Evolutionary conservation across 495 filamentous ascomycete species (phyloP), one percentile per base, ranked within the genome.

Genomic region (Penicillium paradoxum): DNA sequence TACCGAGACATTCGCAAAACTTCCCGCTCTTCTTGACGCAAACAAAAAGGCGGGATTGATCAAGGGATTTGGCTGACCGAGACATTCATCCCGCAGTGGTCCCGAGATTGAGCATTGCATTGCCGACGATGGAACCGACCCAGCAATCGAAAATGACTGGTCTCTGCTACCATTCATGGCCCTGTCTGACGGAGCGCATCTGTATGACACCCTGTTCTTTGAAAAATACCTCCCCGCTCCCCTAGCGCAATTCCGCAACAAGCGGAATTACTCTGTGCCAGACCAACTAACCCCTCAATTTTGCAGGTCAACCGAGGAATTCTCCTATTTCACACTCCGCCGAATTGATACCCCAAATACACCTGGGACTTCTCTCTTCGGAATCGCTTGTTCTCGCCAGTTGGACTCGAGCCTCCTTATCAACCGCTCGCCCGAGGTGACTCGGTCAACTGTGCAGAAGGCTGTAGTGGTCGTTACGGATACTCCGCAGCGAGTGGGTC

Each of bases 401-500:
- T 77, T 98, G 53, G 88, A 95, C 59, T 80, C 91, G 10, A 84
- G 79, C 21, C 75, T 85, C 53, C 77, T 98, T 49, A 76, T 89
- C 45, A 79, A 87, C 58, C 80, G 88, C 40, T 86, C 90, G 1
- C 76, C 88, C 24, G 95, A 97, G 45, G 93, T 97, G 48, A 98
- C 93, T 7, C 79, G 93, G 52, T 93, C 88, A 44, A 97, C 93
- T 3, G 93, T 98, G 27, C 93, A 98, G 66, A 98, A 98, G 71
- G 93, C 93, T 7, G 90, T 98, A n/a, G 91, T 97, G 49, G 91
- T 96, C 42, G 89, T 97, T 57, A 89, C 90, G 41, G 90, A 95
- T 70, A 90, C 81, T 54, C 93, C 93, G 38, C 85, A 88, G 59
- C 80, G 83, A 63, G 86, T 90, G 58, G 86, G 87, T 30, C 81